phyloP scores from a whole-genome alignment of 305 asterid genomes.

The Solanum hybrid region DNA sequence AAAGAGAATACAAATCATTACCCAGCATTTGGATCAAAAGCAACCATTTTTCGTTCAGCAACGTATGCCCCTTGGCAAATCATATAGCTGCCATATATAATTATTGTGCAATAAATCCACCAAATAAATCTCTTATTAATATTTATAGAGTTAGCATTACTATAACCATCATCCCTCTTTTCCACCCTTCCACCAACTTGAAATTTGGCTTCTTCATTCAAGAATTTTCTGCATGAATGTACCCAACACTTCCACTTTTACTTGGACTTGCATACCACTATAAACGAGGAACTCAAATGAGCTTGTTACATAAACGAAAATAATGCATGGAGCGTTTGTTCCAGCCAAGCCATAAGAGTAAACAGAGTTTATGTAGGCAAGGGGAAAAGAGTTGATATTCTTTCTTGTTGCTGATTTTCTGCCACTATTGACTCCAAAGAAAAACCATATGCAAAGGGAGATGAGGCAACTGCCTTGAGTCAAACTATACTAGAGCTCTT shows the following conservation, averaged over 20 bases:
- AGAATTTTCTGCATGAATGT: not conserved
- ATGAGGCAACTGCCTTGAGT: not conserved
- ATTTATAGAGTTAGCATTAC: not conserved
- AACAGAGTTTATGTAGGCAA: not conserved
- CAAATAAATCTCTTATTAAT: not conserved
- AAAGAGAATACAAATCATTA: not conserved
- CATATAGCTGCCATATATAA: not conserved
- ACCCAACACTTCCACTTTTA: not conserved
- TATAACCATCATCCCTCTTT: not conserved
- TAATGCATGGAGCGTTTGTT: not conserved
- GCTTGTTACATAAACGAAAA: not conserved
- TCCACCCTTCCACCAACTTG: slow-evolving; percentile 1
- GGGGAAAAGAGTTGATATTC: not conserved
- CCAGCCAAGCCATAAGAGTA: not conserved
- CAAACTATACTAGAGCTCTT: not conserved
- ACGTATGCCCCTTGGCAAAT: not conserved
- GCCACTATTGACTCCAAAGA: not conserved
- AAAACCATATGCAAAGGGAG: not conserved
- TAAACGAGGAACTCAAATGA: not conserved
- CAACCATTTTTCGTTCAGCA: not conserved
- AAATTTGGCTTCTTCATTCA: not conserved
- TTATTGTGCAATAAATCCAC: not conserved
- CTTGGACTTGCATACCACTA: not conserved
- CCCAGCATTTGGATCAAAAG: not conserved
- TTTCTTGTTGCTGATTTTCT: not conserved